These are phyloP conservation scores for Edaphochlamys debaryana DNA, from an alignment of 139 green algal genomes.

Conservation along the genomic window DNA sequence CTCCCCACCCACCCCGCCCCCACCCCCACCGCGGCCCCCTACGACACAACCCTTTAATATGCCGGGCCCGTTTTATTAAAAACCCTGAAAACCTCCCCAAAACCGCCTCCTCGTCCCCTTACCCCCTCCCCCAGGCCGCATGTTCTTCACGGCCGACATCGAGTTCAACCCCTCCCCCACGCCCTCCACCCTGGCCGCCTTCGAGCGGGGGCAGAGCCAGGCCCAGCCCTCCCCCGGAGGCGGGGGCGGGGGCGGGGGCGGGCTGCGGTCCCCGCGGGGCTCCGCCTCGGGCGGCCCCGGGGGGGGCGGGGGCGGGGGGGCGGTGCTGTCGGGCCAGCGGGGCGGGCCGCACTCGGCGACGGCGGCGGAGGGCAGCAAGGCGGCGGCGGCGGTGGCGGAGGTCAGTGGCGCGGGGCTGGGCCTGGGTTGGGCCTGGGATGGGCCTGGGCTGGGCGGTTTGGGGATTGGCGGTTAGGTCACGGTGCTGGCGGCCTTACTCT, in stretches of 20 bases:
- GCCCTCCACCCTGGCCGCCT: background rate
- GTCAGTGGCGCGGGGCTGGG: background rate
- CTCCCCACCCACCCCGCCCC: too few species aligned
- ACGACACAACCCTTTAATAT: too few species aligned
- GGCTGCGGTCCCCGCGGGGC: background rate
- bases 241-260: background rate
- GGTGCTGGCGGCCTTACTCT: too few species aligned
- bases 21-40: too few species aligned
- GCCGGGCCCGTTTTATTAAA: too few species aligned
- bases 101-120: background rate
- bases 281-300: slow-evolving; percentile 5
- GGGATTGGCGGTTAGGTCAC: too few species aligned
- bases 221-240: background rate
- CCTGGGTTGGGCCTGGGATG: background rate
- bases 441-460: too few species aligned
- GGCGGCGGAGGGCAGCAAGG: background rate
- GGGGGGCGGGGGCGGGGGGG: background rate
- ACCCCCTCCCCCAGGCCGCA: slow-evolving; percentile 7
- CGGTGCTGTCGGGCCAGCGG: background rate
- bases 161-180: slow-evolving; percentile 37
- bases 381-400: background rate
- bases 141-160: slow-evolving; percentile 41
- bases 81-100: too few species aligned
- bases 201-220: background rate
- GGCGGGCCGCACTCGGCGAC: background rate